Conservation (phyloP, 2,329 filamentous ascomycete species). For the Rutstroemia sp. region DNA sequence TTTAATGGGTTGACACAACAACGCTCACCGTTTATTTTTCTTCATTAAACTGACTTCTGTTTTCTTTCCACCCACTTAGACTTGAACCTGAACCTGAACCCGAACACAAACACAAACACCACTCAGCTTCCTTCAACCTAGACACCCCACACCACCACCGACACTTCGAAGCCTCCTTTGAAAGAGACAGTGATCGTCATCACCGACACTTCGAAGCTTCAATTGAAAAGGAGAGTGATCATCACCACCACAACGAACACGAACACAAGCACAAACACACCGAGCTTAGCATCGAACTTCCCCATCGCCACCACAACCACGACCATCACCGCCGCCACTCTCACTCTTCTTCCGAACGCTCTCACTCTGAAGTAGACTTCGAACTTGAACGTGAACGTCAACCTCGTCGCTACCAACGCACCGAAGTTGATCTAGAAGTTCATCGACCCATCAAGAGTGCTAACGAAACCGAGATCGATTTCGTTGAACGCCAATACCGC, state of each 20-base stretch:
- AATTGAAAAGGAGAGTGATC: constrained; percentile 6
- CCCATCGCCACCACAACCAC: constrained; percentile 17
- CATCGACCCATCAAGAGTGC: constrained; percentile 20
- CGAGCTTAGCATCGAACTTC: constrained; percentile 34
- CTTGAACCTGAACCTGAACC: background rate
- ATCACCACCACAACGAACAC: constrained; percentile 14
- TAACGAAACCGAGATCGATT: constrained; percentile 41
- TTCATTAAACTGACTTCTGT: constrained; percentile 19
- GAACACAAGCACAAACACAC: constrained; percentile 13
- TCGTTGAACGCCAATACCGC: constrained; percentile 60
- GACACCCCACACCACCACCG: constrained; percentile 30
- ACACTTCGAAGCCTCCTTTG: constrained; percentile 16
- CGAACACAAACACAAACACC: constrained; percentile 33
- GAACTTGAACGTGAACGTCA: constrained; percentile 31
- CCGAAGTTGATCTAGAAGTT: constrained; percentile 18
- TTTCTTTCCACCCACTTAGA: constrained; percentile 13
- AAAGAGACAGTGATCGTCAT: constrained; percentile 8
- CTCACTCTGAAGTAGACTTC: constrained; percentile 32
- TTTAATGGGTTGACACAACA: constrained; percentile 34
- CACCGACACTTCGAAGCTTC: background rate
- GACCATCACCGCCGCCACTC: constrained; percentile 15
- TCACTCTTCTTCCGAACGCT: constrained; percentile 16
- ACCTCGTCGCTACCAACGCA: constrained; percentile 29
- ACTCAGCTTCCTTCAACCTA: constrained; percentile 43
- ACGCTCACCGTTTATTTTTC: constrained; percentile 28